phyloP scores from a whole-genome alignment of 495 filamentous ascomycete species.

The Podospora pseudopauciseta region DNA sequence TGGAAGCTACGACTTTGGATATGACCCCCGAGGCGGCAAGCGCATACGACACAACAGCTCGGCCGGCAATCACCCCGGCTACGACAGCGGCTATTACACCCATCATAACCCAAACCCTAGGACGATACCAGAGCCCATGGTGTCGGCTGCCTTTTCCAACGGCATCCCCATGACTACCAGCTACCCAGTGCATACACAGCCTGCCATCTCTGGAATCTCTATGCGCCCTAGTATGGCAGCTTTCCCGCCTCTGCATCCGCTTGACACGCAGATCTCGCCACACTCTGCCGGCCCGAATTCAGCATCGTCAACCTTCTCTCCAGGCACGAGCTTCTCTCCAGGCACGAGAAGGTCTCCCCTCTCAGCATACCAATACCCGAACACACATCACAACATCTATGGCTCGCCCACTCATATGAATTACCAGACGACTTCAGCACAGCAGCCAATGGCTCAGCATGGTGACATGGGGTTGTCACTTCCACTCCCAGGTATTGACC shows the following conservation, averaged over 20 bases:
- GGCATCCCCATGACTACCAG: conserved; percentile 17
- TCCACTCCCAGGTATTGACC: background rate
- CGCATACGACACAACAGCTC: conserved; percentile 1
- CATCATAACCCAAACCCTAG: conserved; percentile 23
- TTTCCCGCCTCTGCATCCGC: conserved; percentile 13
- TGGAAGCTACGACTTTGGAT: conserved; percentile 5
- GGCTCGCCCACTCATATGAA: background rate
- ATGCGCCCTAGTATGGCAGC: conserved; percentile 17
- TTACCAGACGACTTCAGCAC: background rate
- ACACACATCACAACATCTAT: background rate
- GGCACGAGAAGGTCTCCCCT: conserved; percentile 10
- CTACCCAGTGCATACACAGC: conserved; percentile 16
- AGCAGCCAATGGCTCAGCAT: background rate
- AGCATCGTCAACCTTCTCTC: conserved; percentile 20
- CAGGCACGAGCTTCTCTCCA: conserved; percentile 21
- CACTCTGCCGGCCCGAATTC: conserved; percentile 13
- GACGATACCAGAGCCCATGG: conserved; percentile 25
- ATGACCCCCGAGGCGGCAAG: background rate
- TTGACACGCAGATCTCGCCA: conserved; percentile 11
- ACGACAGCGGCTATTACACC: conserved; percentile 21
- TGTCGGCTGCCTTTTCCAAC: background rate
- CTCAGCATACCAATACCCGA: conserved; percentile 12
- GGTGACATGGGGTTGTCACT: background rate
- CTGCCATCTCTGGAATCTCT: conserved; percentile 14
- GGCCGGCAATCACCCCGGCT: conserved; percentile 5